phyloP scores from a whole-genome alignment of 768 basidiomycete species.

The Lyophyllum shimeji region DNA sequence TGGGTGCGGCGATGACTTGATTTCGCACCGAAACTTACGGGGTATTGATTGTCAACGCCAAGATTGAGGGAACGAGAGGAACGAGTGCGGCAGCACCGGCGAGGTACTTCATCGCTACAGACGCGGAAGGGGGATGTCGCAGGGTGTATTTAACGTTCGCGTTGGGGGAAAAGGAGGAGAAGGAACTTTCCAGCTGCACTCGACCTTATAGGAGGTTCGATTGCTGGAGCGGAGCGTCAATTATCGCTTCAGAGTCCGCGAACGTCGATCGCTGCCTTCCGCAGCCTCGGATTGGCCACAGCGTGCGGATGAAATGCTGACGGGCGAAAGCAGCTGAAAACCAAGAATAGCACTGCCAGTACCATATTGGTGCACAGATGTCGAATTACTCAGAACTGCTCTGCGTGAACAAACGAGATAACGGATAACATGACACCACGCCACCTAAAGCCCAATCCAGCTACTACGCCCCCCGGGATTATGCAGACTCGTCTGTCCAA shows the following conservation, averaged over 20 bases:
- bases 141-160: constrained; percentile 3
- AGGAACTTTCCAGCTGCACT: neutral
- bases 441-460: constrained; percentile 79
- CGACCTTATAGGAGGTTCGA: constrained; percentile 5
- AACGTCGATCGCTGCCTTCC: neutral
- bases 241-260: constrained; percentile 15
- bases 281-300: neutral
- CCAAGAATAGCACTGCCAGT: neutral
- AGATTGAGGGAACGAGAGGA: constrained; percentile 36
- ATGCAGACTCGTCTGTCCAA: constrained; percentile 91
- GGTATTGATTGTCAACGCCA: constrained; percentile 59
- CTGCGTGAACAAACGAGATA: no score
- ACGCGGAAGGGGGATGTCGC: constrained; percentile 9
- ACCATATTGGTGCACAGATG: neutral
- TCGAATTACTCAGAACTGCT: neutral
- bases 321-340: neutral
- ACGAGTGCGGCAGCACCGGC: constrained; percentile 31
- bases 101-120: constrained; percentile 38
- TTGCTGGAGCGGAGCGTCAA: constrained; percentile 19
- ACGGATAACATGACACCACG: neutral
- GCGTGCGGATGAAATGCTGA: no score
- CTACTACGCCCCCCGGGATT: constrained; percentile 89
- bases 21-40: constrained; percentile 46
- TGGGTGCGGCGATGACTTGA: neutral
- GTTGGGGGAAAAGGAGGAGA: constrained; percentile 9